Percentiles rank a stretch among this genome's conserved stretches.
Conservation (phyloP, 768 basidiomycete species). For the Cystoderma amianthinum region DNA sequence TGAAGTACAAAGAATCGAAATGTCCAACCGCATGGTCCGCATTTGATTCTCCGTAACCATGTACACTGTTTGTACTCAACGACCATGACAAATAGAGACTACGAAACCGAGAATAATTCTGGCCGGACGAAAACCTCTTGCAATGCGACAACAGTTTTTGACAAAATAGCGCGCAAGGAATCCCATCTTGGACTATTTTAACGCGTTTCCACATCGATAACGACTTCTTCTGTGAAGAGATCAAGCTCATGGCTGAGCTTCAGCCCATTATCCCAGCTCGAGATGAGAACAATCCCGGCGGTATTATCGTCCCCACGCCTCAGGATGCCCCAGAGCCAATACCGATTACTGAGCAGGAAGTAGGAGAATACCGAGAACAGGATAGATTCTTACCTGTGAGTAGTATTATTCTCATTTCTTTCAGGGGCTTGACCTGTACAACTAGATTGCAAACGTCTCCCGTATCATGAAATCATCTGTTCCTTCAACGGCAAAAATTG, state of each 20-base stretch:
- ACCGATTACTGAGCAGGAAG: slow-evolving; percentile 86
- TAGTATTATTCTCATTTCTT: slow-evolving; percentile 6
- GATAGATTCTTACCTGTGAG: slow-evolving; percentile 91
- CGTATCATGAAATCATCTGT: slow-evolving; percentile 94
- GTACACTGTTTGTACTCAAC: too few species aligned
- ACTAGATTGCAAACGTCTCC: slow-evolving; percentile 94
- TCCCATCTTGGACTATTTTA: too few species aligned
- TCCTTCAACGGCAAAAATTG: slow-evolving; percentile 88
- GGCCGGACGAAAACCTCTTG: background rate
- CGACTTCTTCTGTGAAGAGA: too few species aligned
- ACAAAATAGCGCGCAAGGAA: background rate
- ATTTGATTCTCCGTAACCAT: too few species aligned
- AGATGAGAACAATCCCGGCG: slow-evolving; percentile 23
- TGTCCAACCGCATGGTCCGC: too few species aligned
- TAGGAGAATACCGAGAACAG: slow-evolving; percentile 92
- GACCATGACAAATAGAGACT: too few species aligned
- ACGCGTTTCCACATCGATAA: too few species aligned
- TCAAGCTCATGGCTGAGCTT: slow-evolving; percentile 22
- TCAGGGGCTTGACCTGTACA: background rate
- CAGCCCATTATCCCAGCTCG: slow-evolving; percentile 35
- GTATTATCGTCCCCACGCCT: slow-evolving; percentile 21
- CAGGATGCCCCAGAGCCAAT: slow-evolving; percentile 48
- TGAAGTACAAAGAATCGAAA: too few species aligned
- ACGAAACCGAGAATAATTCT: too few species aligned
- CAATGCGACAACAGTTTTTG: background rate